Evolutionary conservation across 768 basidiomycete species (phyloP), one percentile per base, ranked within the genome.

Genomic region (Boletellus ananiceps): DNA sequence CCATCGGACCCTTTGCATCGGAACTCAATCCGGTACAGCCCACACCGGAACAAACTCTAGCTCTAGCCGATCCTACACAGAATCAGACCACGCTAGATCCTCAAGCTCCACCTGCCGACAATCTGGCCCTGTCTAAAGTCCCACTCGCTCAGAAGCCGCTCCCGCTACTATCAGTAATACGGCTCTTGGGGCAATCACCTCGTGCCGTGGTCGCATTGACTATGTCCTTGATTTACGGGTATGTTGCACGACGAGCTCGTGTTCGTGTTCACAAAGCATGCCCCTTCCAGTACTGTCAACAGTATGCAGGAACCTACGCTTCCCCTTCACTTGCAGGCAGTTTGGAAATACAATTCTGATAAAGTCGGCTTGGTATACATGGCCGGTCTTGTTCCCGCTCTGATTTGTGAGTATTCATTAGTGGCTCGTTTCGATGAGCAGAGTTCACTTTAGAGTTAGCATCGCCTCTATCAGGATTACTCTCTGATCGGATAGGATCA

Each of bases 291-390:
- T 5, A 57, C 80, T 13, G 63, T 77, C 1, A 75, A 70, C 44
- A 77, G 70, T 32, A 71, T 71, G 43, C 73, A 74, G 56, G 83
- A 84, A 44, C 80, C 83, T 14, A 69, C 81, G 6, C 65, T 84
- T 33, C 80, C 83, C 1, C 62, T 83, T 23, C 79, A 78, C 51
- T 59, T 83, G 32, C 75, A 79, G 52, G 58, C 59, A 11, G 52
- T 74, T 7, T 84, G 81, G 77, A 63, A 64, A 5, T 71, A 78
- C 35, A 53, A 72, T 46, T 71, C 82, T 0, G 62, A n/a, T 63
- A 67, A 51, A 61, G 81, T 86, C 9, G 87, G 87, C 8, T 57
- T 88, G n/a, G 75, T 86, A 14, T 83, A 82, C 60, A 68, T 88
- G 49, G 84, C 80, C 8, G 75, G 77, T 8, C 77, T 84, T 21